A percentile compares a stretch with the other conserved stretches of the same genome.
Conservation (phyloP, 768 basidiomycete species). For the Lentinus brumalis region DNA sequence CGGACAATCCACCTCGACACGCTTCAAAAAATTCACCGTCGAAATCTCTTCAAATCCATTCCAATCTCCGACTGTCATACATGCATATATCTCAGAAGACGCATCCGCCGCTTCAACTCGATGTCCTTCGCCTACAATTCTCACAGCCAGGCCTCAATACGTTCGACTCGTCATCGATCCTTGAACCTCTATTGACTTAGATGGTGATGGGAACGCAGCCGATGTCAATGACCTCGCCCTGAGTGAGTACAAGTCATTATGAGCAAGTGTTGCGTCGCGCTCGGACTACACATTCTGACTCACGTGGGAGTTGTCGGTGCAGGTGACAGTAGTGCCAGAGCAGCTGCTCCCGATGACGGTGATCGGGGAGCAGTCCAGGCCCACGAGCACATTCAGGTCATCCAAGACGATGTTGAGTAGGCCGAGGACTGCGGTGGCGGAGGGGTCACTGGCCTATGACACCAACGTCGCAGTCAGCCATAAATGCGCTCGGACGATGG, state of each 20-base stretch:
- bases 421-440: slow-evolving; percentile 4
- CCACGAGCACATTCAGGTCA: slow-evolving; percentile 6
- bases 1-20: too few relatives aligned
- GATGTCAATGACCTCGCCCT: slow-evolving; percentile 6
- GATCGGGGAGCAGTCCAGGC: slow-evolving; percentile 12
- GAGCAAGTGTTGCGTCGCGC: neutral
- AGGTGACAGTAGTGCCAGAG: slow-evolving; percentile 11
- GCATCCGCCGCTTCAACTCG: too few relatives aligned
- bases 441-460: slow-evolving; percentile 1
- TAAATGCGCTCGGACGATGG: neutral
- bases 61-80: too few relatives aligned
- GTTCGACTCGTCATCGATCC: too few relatives aligned
- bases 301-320: slow-evolving; percentile 14
- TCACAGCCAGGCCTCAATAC: too few relatives aligned
- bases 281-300: too few relatives aligned
- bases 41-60: too few relatives aligned
- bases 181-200: neutral
- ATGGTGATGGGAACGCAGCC: slow-evolving; percentile 7
- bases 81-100: too few relatives aligned
- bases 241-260: too few relatives aligned
- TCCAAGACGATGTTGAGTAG: slow-evolving; percentile 11
- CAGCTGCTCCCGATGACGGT: slow-evolving; percentile 12
- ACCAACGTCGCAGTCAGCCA: neutral
- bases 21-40: too few relatives aligned
- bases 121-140: too few relatives aligned